Evolutionary conservation across 495 filamentous ascomycete genomes (phyloP).

Genomic region (Alectoria sarmentosa): DNA sequence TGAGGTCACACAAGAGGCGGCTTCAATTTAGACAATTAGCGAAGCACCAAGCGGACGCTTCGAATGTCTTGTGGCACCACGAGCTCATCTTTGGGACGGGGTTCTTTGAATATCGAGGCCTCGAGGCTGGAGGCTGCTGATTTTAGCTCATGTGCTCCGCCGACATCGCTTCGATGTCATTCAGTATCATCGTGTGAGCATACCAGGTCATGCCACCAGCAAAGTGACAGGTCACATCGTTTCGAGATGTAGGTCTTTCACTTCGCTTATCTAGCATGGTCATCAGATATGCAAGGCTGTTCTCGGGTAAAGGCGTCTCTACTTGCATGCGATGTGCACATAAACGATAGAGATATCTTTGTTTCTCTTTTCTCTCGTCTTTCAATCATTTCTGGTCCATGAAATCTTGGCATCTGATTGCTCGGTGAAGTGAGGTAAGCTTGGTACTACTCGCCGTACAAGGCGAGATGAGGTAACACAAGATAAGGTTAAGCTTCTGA

Average conservation of each 20-base stretch:
- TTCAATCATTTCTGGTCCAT: not conserved
- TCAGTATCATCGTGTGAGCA: not conserved
- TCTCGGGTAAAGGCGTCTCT: not conserved
- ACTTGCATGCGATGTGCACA: not conserved
- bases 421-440: constrained; percentile 22
- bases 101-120: not conserved
- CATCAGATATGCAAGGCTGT: not conserved
- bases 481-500: not conserved
- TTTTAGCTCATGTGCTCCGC: not conserved
- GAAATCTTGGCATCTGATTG: constrained; percentile 4
- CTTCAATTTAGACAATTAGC: not conserved
- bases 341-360: not conserved
- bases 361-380: not conserved
- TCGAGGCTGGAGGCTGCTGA: too few relatives aligned
- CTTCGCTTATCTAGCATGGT: not conserved
- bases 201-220: not conserved
- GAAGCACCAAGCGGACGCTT: not conserved
- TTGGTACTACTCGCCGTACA: not conserved
- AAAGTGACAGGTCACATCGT: not conserved
- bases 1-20: constrained; percentile 1
- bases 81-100: not conserved
- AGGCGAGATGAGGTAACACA: constrained; percentile 19
- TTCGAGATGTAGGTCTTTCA: not conserved
- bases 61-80: not conserved
- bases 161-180: not conserved